A percentile compares a stretch with the other conserved stretches of the same genome.
Evolutionary conservation across 768 basidiomycete species (phyloP).

Genomic region (Tricholoma flavovirens): DNA sequence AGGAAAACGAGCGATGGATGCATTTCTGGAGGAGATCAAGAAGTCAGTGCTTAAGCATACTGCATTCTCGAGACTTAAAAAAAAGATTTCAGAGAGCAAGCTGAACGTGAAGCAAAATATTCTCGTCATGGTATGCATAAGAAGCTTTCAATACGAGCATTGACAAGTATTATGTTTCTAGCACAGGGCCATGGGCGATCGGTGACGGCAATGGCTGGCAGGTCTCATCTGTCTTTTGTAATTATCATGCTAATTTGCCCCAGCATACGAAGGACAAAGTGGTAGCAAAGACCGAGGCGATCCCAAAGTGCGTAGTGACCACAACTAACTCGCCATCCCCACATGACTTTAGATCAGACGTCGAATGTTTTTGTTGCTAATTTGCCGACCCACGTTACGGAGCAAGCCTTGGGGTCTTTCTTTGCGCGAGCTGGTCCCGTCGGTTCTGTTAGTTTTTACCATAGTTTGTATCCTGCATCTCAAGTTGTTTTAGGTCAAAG

Average conservation of each 20-base stretch:
- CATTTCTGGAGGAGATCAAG: conserved; percentile 96
- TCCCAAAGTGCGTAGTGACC: conserved; percentile 50
- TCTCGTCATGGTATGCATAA: conserved; percentile 49
- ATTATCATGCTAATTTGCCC: neutral
- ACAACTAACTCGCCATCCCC: conserved; percentile 13
- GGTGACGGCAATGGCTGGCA: conserved; percentile 86
- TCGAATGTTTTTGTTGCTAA: conserved; percentile 97
- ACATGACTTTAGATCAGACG: conserved; percentile 44
- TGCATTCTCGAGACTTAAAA: conserved; percentile 5
- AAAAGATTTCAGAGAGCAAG: conserved; percentile 70
- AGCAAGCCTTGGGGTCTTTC: conserved; percentile 79
- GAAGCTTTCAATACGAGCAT: neutral
- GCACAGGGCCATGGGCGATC: conserved; percentile 64
- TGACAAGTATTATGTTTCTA: conserved; percentile 12
- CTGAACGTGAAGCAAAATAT: conserved; percentile 81
- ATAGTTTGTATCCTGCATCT: neutral
- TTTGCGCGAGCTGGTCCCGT: conserved; percentile 93
- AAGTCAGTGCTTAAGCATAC: conserved; percentile 38
- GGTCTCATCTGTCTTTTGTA: conserved; percentile 16
- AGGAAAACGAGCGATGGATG: conserved; percentile 94
- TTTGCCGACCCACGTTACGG: conserved; percentile 81
- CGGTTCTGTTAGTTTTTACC: conserved; percentile 58
- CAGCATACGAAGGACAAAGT: conserved; percentile 86
- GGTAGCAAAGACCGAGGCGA: conserved; percentile 89
- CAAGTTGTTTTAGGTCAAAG: conserved; percentile 60